These are phyloP conservation scores for Lentinula raphanica DNA, from an alignment of 768 basidiomycete species.

Conservation along the genomic window DNA sequence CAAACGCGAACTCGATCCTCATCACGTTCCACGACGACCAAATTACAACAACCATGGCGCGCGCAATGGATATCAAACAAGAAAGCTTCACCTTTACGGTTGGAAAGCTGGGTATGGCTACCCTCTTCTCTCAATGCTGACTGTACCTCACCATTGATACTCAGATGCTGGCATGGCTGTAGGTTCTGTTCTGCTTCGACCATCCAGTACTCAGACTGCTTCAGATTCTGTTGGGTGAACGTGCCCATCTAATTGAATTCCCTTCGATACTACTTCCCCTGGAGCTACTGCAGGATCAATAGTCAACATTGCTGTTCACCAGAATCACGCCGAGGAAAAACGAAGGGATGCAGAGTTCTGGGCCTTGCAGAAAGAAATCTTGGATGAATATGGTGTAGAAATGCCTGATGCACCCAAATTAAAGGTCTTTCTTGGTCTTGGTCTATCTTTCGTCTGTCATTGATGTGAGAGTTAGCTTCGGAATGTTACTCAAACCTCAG, in stretches of 20 bases:
- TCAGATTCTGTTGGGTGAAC: slow-evolving; percentile 87
- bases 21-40: neutral
- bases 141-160: slow-evolving; percentile 10
- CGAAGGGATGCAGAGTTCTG: slow-evolving; percentile 79
- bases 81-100: slow-evolving; percentile 90
- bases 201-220: too few species aligned
- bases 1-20: neutral
- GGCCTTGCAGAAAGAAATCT: slow-evolving; percentile 76
- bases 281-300: slow-evolving; percentile 93
- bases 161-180: slow-evolving; percentile 94
- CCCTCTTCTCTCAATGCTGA: neutral
- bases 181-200: slow-evolving; percentile 16
- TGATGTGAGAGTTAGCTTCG: slow-evolving; percentile 69
- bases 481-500: slow-evolving; percentile 94
- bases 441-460: neutral
- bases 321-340: slow-evolving; percentile 81
- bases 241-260: slow-evolving; percentile 96
- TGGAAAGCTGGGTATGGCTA: slow-evolving; percentile 80
- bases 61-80: neutral
- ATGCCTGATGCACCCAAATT: slow-evolving; percentile 73
- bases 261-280: slow-evolving; percentile 93
- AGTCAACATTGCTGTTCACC: slow-evolving; percentile 92
- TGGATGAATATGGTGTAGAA: slow-evolving; percentile 62
- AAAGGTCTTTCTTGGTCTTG: slow-evolving; percentile 39
- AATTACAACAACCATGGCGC: too few species aligned